A percentile compares a stretch with the other conserved stretches of the same genome.
Conservation (phyloP, 2,329 filamentous ascomycete genomes). For the Biscogniauxia mediterranea region DNA sequence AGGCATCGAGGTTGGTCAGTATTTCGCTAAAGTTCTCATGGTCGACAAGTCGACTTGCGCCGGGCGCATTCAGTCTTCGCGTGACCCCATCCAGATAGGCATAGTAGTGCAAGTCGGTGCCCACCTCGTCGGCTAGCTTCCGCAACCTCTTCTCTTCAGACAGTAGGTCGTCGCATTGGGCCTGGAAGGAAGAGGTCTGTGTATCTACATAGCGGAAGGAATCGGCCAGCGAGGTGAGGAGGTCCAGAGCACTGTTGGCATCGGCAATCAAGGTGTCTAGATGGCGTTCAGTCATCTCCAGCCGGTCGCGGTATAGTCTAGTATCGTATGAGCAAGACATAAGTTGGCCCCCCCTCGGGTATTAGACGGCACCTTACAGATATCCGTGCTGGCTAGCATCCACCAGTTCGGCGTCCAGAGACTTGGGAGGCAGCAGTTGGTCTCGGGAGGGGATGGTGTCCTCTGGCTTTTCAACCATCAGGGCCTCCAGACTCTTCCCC, state of each 20-base stretch:
- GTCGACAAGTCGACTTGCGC: conserved; percentile 81
- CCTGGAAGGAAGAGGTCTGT: conserved; percentile 90
- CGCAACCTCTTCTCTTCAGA: conserved; percentile 78
- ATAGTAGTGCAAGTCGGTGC: conserved; percentile 91
- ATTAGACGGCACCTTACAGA: conserved; percentile 52
- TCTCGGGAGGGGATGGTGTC: conserved; percentile 18
- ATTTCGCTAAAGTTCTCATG: conserved; percentile 85
- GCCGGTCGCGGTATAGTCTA: conserved; percentile 77
- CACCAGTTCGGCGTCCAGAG: conserved; percentile 67
- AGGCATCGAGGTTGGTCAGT: conserved; percentile 81
- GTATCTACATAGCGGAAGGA: conserved; percentile 85
- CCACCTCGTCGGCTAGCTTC: conserved; percentile 77
- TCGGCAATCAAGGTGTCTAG: conserved; percentile 76
- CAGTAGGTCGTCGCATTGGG: conserved; percentile 85
- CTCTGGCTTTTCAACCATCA: conserved; percentile 39
- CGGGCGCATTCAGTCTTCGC: conserved; percentile 84
- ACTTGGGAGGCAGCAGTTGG: conserved; percentile 42
- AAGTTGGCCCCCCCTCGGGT: not conserved
- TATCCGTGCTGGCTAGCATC: conserved; percentile 85
- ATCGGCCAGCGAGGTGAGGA: conserved; percentile 75
- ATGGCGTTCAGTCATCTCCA: conserved; percentile 77
- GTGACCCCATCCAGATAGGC: conserved; percentile 90
- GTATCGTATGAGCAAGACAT: conserved; percentile 27
- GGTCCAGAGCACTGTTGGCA: conserved; percentile 70
- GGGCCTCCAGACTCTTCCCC: conserved; percentile 50